Base-by-base conservation (phyloP, 1,139 yeast genomes). In the Yamadazyma sp. region DNA sequence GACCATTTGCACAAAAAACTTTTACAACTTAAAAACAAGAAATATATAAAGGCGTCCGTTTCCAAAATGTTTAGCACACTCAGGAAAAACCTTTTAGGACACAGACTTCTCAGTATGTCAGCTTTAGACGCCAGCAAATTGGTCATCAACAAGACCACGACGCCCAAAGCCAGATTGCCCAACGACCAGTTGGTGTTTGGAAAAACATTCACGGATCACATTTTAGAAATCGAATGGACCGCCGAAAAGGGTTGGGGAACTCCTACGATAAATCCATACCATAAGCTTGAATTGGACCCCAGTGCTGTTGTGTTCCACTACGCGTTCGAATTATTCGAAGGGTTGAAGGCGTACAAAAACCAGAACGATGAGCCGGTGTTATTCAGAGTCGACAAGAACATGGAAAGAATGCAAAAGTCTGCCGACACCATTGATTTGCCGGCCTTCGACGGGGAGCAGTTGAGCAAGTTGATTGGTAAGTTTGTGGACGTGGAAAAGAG, bases 241-340 rank as follows among this genome's bases (percentile, higher is more conserved):
- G 70, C 70, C 17, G 73, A 72, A 44, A 57, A 64, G 1, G 98
- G 98, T 33, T 92, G 98, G 98, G 84, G 70, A 11, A 65, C 76
- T 20, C 97, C 98, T 31, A 78, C 77, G 55, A 90, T 92, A 59
- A 78, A 78, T 52, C 97, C 97, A 23, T 89, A 87, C 64, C 92
- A 82, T 41, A 78, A 79, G 35, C 67, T 92, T 42, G 53, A 70
- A 14, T 64, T 92, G 41, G 96, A 89, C 54, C 98, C 98, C 26
- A 82, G 97, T 11, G 67, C 94, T 10, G 77, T 82, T 56, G 97
- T 90, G 25, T 80, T 92, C 65, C 98, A 92, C 67, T 92, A 92
- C 56, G 92, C 96, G 1, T 92, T 92, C 58, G 96, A 89, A 63
- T 77, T 92, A 49, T 92, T 92, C 54, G 98, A 92, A 71, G 98